Evolutionary conservation across 331 rosid genomes (phyloP).

Genomic region (Quercus tomentella): DNA sequence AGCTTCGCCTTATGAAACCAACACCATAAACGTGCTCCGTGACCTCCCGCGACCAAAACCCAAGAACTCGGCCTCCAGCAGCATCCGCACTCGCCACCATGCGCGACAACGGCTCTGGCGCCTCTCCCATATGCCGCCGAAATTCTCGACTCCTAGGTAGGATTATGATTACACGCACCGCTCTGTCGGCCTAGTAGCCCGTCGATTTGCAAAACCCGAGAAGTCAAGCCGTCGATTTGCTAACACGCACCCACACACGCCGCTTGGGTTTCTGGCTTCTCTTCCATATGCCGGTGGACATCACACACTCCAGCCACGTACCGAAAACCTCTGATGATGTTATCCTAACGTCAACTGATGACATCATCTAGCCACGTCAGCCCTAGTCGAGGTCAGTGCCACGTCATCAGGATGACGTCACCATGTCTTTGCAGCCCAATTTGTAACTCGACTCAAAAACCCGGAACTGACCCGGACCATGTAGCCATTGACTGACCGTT

Average conservation of each 20-base stretch:
- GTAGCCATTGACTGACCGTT: fast-evolving
- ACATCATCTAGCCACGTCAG: fast-evolving
- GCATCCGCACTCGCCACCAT: fast-evolving
- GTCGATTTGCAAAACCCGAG: fast-evolving
- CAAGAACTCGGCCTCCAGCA: too few relatives aligned
- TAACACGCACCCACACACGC: fast-evolving
- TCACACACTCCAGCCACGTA: fast-evolving
- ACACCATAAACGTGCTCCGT: fast-evolving
- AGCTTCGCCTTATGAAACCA: too few relatives aligned
- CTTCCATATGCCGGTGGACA: fast-evolving
- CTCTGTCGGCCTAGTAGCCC: fast-evolving
- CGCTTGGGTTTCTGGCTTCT: fast-evolving
- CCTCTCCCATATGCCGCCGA: fast-evolving
- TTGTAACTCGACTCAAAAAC: fast-evolving
- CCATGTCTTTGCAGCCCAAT: too few relatives aligned
- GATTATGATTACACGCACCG: too few relatives aligned
- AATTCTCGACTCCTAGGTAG: too few relatives aligned
- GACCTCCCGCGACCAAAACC: too few relatives aligned
- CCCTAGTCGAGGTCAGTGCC: fast-evolving
- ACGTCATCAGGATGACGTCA: fast-evolving
- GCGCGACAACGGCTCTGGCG: fast-evolving
- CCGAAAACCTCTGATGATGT: too few relatives aligned
- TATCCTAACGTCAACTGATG: fast-evolving
- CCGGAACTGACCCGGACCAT: fast-evolving
- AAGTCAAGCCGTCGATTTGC: fast-evolving